Base-by-base conservation (phyloP, 1,284 basidiomycete genomes). In the Microbotryum scabiosae region DNA sequence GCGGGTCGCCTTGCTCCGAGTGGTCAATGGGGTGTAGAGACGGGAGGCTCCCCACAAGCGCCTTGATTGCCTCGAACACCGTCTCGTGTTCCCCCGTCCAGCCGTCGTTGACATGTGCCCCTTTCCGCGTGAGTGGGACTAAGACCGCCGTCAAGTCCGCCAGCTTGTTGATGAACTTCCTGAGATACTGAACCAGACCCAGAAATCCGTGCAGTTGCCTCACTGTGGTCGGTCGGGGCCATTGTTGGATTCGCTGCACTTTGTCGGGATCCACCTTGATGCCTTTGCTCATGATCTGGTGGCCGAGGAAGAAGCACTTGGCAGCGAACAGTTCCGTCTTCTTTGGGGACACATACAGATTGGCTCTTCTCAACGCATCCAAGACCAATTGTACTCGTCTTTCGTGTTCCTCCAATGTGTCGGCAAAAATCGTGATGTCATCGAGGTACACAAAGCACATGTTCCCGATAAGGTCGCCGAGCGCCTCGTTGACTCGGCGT, bases 361-460 rank as follows among this genome's bases (percentile, higher is more conserved):
- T 43, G 1, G 69, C 70, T 0, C 25, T 45, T 0, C 61, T 30
- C 0, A 76, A 62, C 0, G 75, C 74, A 0, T 67, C 41, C 7
- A 77, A 58, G 14, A 78, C 58, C 4, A 61, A 25, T n/a, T n/a
- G 28, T n/a, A 78, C 63, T 56, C 78, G 71, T 1, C 53, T 3
- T 0, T 55, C 30, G 59, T 80, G 78, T 57, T 80, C 75, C 10
- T 75, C 73, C 0, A 76, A 20, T 0, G 66, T 64, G 0, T 75
- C 1, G 0, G 76, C 78, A 74, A 75, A 80, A 47, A 80, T 78
- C 32, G 79, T 69, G 51, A 80, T 79, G 56, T 80, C 74, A 60
- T 81, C 77, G 0, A 80, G 62, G 59, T 79, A 80, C 18, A n/a
- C 57, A 8, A 56, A n/a, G 21, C 57, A 59, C 14, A 41, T 32